Conservation (phyloP, 1,139 yeast genomes). For the Geotrichum carabidarum region DNA sequence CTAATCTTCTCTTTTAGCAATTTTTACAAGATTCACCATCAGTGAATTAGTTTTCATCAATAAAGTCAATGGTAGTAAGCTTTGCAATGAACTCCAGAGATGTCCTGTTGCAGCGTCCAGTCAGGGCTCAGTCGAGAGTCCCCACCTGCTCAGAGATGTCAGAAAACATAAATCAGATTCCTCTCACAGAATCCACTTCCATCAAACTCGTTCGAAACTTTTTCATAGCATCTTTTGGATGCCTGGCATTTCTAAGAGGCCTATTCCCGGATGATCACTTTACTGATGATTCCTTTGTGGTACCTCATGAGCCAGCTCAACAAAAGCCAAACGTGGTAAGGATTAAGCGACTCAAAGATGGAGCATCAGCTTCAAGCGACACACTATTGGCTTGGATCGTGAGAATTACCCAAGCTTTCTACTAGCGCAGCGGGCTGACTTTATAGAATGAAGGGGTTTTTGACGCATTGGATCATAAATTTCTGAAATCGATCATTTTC, state of each 20-base stretch:
- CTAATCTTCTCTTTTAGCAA: too few species aligned
- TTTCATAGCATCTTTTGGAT: slow-evolving; percentile 18
- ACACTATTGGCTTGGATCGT: slow-evolving; percentile 18
- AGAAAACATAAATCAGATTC: not conserved
- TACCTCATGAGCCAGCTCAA: slow-evolving; percentile 4
- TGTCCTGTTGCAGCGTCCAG: not conserved
- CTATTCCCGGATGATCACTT: slow-evolving; percentile 17
- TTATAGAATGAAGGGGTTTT: slow-evolving; percentile 15
- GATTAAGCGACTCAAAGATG: slow-evolving; percentile 17
- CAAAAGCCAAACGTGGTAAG: slow-evolving; percentile 12
- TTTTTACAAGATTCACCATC: too few species aligned
- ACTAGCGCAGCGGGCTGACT: not conserved
- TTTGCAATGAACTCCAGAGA: too few species aligned
- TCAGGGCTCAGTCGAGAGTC: not conserved
- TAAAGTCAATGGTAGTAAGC: too few species aligned
- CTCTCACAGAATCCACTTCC: slow-evolving; percentile 17
- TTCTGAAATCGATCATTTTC: slow-evolving; percentile 15
- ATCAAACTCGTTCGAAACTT: slow-evolving; percentile 14
- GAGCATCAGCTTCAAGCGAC: slow-evolving; percentile 16
- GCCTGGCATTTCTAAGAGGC: slow-evolving; percentile 18
- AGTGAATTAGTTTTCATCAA: too few species aligned
- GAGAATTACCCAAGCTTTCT: not conserved
- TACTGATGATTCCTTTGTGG: slow-evolving; percentile 13
- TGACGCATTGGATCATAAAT: slow-evolving; percentile 19
- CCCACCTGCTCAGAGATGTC: not conserved